These are phyloP conservation scores for Speleostelium caveatum DNA, from an alignment of 78 protist species.

Conservation along the genomic window DNA sequence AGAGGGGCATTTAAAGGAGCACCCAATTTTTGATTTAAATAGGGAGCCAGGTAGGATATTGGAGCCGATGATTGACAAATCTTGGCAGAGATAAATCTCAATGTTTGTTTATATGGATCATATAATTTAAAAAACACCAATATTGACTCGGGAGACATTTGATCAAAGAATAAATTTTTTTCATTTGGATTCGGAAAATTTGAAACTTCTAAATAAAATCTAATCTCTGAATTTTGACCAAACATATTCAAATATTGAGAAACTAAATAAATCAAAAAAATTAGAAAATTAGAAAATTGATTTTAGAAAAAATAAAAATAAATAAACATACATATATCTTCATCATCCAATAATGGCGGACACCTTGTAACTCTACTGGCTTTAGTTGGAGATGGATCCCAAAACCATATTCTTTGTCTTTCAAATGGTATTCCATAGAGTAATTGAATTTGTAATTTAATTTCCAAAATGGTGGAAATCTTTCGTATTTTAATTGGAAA, in stretches of 20 bases:
- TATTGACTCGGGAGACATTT: slow-evolving; percentile 28
- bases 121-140: slow-evolving; percentile 66
- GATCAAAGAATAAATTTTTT: slow-evolving; percentile 72
- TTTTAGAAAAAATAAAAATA: not conserved
- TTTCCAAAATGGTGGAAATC: slow-evolving; percentile 42
- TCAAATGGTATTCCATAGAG: slow-evolving; percentile 72
- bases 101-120: slow-evolving; percentile 44
- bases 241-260: slow-evolving; percentile 43
- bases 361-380: slow-evolving; percentile 48
- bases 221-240: slow-evolving; percentile 49
- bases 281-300: not conserved
- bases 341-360: slow-evolving; percentile 69
- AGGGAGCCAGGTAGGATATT: slow-evolving; percentile 29
- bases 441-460: slow-evolving; percentile 72
- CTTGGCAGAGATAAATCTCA: slow-evolving; percentile 38
- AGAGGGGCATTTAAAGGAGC: slow-evolving; percentile 22
- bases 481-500: slow-evolving; percentile 66
- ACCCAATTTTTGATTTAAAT: slow-evolving; percentile 57
- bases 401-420: slow-evolving; percentile 78
- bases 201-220: slow-evolving; percentile 76
- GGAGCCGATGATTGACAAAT: slow-evolving; percentile 32
- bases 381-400: slow-evolving; percentile 57
- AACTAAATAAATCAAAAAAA: not conserved
- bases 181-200: slow-evolving; percentile 63
- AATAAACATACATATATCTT: slow-evolving; percentile 52